Conservation (phyloP, 352 stramenopile species). For the Phytophthora pseudosyringae region DNA sequence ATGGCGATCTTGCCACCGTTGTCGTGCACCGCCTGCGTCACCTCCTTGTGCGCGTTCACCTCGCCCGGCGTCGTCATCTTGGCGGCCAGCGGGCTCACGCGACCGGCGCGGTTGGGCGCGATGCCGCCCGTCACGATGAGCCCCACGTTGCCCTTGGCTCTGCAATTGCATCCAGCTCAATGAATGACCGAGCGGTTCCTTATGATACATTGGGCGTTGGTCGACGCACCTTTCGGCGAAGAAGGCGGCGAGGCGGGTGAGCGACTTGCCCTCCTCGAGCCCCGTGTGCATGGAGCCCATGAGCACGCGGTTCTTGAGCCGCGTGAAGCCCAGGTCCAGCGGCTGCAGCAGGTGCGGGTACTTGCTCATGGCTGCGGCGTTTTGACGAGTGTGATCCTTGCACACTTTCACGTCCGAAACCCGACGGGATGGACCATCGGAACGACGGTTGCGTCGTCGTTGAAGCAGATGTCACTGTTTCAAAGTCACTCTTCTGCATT, state of each 20-base stretch:
- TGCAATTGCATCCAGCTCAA: constrained; percentile 20
- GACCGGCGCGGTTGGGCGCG: constrained; percentile 93
- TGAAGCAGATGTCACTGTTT: background rate
- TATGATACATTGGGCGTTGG: background rate
- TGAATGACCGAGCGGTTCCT: too few species aligned
- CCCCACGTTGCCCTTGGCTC: constrained; percentile 92
- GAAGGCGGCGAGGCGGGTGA: constrained; percentile 92
- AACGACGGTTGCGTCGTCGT: background rate
- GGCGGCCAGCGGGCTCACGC: constrained; percentile 92
- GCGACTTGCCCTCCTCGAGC: constrained; percentile 83
- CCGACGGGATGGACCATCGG: constrained; percentile 10
- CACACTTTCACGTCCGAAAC: constrained; percentile 18
- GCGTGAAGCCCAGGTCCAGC: constrained; percentile 82
- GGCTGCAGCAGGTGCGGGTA: constrained; percentile 81
- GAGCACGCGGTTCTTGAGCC: constrained; percentile 87
- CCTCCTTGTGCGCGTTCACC: constrained; percentile 90
- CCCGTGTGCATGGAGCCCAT: constrained; percentile 95
- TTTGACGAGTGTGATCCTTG: constrained; percentile 5
- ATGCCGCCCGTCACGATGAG: constrained; percentile 96
- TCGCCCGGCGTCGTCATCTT: constrained; percentile 94
- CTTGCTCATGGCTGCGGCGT: constrained; percentile 51
- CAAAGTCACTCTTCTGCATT: too few species aligned
- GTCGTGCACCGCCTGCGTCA: constrained; percentile 94
- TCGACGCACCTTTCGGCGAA: constrained; percentile 88
- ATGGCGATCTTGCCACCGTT: constrained; percentile 88